Conservation (phyloP, 148 eudicot species). For the Vaccinium myrtillus region DNA sequence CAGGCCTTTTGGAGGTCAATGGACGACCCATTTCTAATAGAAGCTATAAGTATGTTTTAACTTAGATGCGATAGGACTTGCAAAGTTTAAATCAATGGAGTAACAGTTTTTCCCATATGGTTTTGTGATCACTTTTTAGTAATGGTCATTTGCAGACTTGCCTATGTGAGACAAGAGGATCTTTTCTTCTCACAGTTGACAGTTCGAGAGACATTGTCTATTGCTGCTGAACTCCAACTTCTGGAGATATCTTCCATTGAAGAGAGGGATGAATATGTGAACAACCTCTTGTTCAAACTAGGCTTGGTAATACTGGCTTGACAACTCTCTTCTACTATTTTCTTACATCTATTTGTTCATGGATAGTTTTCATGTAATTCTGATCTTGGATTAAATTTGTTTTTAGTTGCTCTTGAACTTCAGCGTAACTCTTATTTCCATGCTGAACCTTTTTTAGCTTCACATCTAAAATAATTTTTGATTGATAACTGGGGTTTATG, state of each 20-base stretch:
- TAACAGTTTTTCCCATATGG: background rate
- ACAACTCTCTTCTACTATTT: conserved; percentile 9
- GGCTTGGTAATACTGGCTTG: conserved; percentile 74
- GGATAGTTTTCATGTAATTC: background rate
- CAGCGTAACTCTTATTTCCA: background rate
- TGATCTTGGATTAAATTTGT: background rate
- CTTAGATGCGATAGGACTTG: background rate
- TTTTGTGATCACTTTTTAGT: background rate
- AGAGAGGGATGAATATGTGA: conserved; percentile 81
- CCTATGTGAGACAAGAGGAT: conserved; percentile 95
- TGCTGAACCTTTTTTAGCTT: background rate
- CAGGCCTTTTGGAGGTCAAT: conserved; percentile 92
- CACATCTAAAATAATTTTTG: background rate
- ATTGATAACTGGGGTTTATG: background rate
- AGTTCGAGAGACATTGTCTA: conserved; percentile 88
- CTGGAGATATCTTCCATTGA: conserved; percentile 65
- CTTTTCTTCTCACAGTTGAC: conserved; percentile 97
- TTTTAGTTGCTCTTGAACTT: conserved; percentile 9
- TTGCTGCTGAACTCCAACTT: conserved; percentile 97
- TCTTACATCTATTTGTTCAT: background rate
- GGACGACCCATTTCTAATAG: conserved; percentile 57
- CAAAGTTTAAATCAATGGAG: background rate
- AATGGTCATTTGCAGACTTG: conserved; percentile 53
- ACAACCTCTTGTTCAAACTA: conserved; percentile 70
- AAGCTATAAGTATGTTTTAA: conserved; percentile 60